Evolutionary conservation across 371 early-diverging fungal genomes (phyloP).

Genomic region (Lichtheimia ornata): DNA sequence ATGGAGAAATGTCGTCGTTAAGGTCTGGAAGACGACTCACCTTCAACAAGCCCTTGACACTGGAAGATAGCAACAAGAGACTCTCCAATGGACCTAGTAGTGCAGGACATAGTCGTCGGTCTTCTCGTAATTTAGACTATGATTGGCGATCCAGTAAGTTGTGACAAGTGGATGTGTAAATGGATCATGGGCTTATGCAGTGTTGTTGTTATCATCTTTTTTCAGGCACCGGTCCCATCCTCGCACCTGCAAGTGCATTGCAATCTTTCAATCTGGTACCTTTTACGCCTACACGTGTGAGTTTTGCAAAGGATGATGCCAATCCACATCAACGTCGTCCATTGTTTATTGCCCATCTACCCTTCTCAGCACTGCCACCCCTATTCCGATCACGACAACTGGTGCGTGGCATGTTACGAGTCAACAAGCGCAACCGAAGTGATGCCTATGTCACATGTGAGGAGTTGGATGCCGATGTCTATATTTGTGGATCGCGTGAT

Average conservation of each 20-base stretch:
- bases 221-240: constrained; percentile 11
- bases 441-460: constrained; percentile 86
- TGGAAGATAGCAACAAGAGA: constrained; percentile 22
- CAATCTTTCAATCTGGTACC: constrained; percentile 45
- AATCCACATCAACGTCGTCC: constrained; percentile 52
- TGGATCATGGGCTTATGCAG: neutral
- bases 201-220: neutral
- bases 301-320: constrained; percentile 45
- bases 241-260: constrained; percentile 9
- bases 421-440: constrained; percentile 77
- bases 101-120: constrained; percentile 21
- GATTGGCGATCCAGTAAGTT: constrained; percentile 37
- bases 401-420: constrained; percentile 71
- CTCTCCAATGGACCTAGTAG: neutral
- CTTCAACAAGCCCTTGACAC: constrained; percentile 34
- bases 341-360: constrained; percentile 55
- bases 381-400: constrained; percentile 46
- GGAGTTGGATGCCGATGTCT: constrained; percentile 65
- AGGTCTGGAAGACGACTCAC: constrained; percentile 21
- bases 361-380: constrained; percentile 53
- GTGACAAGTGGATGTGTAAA: neutral
- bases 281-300: constrained; percentile 44
- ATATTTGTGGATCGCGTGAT: constrained; percentile 69
- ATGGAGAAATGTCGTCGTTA: constrained; percentile 10
- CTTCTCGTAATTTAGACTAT: constrained; percentile 36